A percentile compares a stretch with the other conserved stretches of the same genome.
These are phyloP conservation scores for Theileria equi DNA, from an alignment of 169 alveolate genomes.

Conservation along the genomic window DNA sequence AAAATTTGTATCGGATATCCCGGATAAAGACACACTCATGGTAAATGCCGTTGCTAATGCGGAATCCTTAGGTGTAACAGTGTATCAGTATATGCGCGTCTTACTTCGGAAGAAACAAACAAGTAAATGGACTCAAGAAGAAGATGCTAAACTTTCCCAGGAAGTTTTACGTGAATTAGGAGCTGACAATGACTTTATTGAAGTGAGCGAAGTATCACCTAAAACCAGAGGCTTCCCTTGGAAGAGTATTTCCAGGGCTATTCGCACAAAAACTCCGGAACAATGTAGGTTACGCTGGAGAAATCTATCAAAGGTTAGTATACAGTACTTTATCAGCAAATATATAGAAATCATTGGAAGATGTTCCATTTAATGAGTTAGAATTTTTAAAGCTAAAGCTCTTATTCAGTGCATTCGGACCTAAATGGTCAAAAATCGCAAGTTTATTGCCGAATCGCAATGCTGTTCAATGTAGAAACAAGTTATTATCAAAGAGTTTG, in stretches of 20 bases:
- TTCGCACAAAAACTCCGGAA: conserved; percentile 49
- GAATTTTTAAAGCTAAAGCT: conserved; percentile 30
- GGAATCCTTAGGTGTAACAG: conserved; percentile 38
- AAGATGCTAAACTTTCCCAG: conserved; percentile 34
- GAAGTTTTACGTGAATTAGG: conserved; percentile 10
- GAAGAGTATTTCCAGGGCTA: conserved; percentile 32
- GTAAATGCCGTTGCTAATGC: conserved; percentile 6
- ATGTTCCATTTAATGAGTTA: conserved; percentile 16
- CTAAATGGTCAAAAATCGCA: conserved; percentile 50
- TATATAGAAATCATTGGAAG: conserved; percentile 5
- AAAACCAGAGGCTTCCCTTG: conserved; percentile 12
- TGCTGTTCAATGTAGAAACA: conserved; percentile 47
- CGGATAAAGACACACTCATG: neutral
- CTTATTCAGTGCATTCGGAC: conserved; percentile 43
- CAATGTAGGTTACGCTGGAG: conserved; percentile 64
- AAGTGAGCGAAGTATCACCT: neutral
- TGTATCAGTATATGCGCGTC: conserved; percentile 39
- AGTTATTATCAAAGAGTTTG: conserved; percentile 10
- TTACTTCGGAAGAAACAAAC: conserved; percentile 1
- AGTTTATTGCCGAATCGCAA: conserved; percentile 32
- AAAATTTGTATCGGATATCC: neutral
- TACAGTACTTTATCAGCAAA: neutral
- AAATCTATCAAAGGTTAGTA: conserved; percentile 6
- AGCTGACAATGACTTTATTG: neutral
- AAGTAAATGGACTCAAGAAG: conserved; percentile 26